Conservation (phyloP, 345 rosid genomes). For the Boechera stricta region DNA sequence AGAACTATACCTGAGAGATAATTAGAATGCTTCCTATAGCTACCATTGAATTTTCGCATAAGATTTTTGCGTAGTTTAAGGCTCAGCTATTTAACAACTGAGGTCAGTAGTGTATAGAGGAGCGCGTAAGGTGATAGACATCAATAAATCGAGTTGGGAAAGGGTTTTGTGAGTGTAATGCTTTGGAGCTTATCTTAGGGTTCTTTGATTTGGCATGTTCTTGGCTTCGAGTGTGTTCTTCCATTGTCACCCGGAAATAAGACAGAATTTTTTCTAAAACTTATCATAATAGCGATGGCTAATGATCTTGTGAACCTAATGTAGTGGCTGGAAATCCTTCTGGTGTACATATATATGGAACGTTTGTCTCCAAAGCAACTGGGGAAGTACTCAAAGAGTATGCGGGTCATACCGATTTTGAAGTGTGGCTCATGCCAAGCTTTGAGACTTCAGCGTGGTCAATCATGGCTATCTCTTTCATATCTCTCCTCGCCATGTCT, state of each 20-base stretch:
- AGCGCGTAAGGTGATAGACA: too few relatives aligned
- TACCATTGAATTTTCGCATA: too few relatives aligned
- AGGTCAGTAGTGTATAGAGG: not conserved
- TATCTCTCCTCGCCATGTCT: conserved; percentile 95
- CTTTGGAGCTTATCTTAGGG: too few relatives aligned
- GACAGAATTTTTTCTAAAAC: not conserved
- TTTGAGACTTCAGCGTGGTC: conserved; percentile 93
- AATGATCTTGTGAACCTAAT: conserved; percentile 33
- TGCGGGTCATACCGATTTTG: conserved; percentile 61
- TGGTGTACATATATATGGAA: conserved; percentile 77
- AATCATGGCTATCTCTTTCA: conserved; percentile 91
- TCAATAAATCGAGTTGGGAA: too few relatives aligned
- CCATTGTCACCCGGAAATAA: not conserved
- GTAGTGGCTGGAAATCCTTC: conserved; percentile 93
- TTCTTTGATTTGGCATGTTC: not conserved
- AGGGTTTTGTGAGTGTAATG: too few relatives aligned
- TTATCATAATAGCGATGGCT: not conserved
- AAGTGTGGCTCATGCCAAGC: conserved; percentile 79
- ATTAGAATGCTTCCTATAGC: too few relatives aligned
- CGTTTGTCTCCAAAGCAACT: conserved; percentile 75
- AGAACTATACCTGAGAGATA: too few relatives aligned
- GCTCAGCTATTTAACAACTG: too few relatives aligned
- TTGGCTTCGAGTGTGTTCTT: not conserved
- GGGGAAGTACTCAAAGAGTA: conserved; percentile 68
- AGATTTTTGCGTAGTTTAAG: too few relatives aligned